Evolutionary conservation across 345 rosid genomes (phyloP).

Genomic region (Moricandia arvensis): DNA sequence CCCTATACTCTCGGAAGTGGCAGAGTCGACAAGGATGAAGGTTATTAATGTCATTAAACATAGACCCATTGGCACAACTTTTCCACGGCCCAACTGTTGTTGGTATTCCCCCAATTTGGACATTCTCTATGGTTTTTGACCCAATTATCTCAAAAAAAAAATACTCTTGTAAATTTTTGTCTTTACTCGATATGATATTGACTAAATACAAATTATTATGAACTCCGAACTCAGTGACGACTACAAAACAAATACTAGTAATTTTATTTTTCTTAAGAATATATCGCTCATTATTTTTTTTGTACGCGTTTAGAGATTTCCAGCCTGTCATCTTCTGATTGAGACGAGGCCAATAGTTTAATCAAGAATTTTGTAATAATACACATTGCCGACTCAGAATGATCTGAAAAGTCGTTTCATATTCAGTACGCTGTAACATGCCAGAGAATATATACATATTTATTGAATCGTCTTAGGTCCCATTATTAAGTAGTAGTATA

Average conservation of each 20-base stretch:
- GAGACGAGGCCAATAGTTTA: not conserved
- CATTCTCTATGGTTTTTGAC: too few relatives aligned
- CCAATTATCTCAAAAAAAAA: too few relatives aligned
- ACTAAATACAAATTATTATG: not conserved
- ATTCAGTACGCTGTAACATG: slow-evolving; percentile 26
- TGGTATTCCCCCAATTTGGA: too few relatives aligned
- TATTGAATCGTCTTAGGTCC: not conserved
- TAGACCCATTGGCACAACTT: too few relatives aligned
- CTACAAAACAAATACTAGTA: not conserved
- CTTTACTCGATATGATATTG: slow-evolving; percentile 10
- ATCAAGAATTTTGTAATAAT: slow-evolving; percentile 10
- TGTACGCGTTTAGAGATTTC: slow-evolving; percentile 1
- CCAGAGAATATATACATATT: slow-evolving; percentile 28
- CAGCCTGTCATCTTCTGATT: slow-evolving; percentile 25
- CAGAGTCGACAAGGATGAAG: too few relatives aligned
- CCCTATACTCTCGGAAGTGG: too few relatives aligned
- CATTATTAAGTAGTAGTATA: not conserved
- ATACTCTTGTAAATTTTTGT: slow-evolving; percentile 12
- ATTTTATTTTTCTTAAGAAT: not conserved
- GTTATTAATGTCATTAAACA: too few relatives aligned
- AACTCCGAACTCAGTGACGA: not conserved
- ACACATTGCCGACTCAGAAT: slow-evolving; percentile 32
- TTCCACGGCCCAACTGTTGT: too few relatives aligned
- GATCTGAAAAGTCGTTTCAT: slow-evolving; percentile 25
- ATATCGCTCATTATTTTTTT: not conserved